Conservation (phyloP, 768 basidiomycete genomes). For the Tephrocybe rancida region DNA sequence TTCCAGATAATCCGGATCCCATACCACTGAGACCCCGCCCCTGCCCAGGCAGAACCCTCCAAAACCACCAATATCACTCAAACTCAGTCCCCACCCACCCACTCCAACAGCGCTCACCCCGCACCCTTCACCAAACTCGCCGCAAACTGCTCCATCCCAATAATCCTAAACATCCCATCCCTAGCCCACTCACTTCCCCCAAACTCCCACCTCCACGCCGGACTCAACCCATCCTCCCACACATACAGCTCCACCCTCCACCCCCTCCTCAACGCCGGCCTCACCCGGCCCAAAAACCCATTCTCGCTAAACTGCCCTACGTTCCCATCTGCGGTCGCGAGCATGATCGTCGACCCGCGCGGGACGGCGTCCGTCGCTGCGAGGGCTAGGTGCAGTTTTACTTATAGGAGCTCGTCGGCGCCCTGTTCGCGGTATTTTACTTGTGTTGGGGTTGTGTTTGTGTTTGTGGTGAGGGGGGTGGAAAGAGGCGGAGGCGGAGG, state of each 20-base stretch:
- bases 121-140: slow-evolving; percentile 51
- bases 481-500: not conserved
- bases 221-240: slow-evolving; percentile 84
- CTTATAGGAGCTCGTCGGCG: slow-evolving; percentile 91
- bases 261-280: slow-evolving; percentile 83
- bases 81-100: not conserved
- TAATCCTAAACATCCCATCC: slow-evolving; percentile 52
- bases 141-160: slow-evolving; percentile 71
- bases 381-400: slow-evolving; percentile 89
- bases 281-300: slow-evolving; percentile 86
- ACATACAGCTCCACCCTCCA: slow-evolving; percentile 97
- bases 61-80: not conserved
- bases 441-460: slow-evolving; percentile 27
- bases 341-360: slow-evolving; percentile 78
- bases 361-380: slow-evolving; percentile 66
- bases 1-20: too few species aligned
- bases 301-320: slow-evolving; percentile 91
- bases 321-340: slow-evolving; percentile 94
- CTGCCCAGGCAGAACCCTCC: slow-evolving; percentile 8
- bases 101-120: not conserved
- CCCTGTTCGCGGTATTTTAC: slow-evolving; percentile 86
- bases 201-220: slow-evolving; percentile 76
- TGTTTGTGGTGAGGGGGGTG: not conserved
- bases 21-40: slow-evolving; percentile 26
- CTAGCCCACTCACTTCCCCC: slow-evolving; percentile 62